Evolutionary conservation across 306 rosid genomes (phyloP).

Genomic region (Alnus glutinosa): DNA sequence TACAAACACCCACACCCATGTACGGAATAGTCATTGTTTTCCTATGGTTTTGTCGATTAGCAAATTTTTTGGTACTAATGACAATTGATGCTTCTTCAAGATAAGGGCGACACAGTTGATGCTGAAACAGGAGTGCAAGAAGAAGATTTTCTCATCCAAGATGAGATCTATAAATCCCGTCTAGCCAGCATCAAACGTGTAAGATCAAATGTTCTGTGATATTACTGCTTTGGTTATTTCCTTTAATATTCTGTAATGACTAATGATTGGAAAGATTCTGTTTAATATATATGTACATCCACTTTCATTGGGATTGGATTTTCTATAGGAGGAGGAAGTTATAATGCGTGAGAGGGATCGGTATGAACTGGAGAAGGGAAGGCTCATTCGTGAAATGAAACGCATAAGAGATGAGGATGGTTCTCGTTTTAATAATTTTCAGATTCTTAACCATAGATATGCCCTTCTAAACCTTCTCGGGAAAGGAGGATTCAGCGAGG

Average conservation of each 20-base stretch:
- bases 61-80: slow-evolving; percentile 26
- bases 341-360: slow-evolving; percentile 93
- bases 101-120: slow-evolving; percentile 78
- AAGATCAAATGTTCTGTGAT: slow-evolving; percentile 28
- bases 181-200: slow-evolving; percentile 94
- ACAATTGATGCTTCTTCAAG: slow-evolving; percentile 35
- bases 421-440: slow-evolving; percentile 98
- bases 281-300: not conserved
- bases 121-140: slow-evolving; percentile 71
- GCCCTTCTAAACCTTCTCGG: slow-evolving; percentile 98
- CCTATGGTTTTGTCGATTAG: slow-evolving; percentile 18
- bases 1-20: not conserved
- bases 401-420: slow-evolving; percentile 99
- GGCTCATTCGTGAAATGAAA: slow-evolving; percentile 98
- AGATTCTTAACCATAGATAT: slow-evolving; percentile 84
- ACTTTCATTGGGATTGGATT: slow-evolving; percentile 17
- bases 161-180: slow-evolving; percentile 90
- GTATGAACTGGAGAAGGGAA: slow-evolving; percentile 88
- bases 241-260: slow-evolving; percentile 10
- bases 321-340: slow-evolving; percentile 79
- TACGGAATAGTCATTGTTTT: slow-evolving; percentile 1
- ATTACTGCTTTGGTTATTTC: slow-evolving; percentile 16
- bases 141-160: slow-evolving; percentile 76
- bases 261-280: not conserved
- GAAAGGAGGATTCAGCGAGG: slow-evolving; percentile 99